phyloP scores from a whole-genome alignment of 2,329 filamentous ascomycete species.

The Xylaria arbuscula region DNA sequence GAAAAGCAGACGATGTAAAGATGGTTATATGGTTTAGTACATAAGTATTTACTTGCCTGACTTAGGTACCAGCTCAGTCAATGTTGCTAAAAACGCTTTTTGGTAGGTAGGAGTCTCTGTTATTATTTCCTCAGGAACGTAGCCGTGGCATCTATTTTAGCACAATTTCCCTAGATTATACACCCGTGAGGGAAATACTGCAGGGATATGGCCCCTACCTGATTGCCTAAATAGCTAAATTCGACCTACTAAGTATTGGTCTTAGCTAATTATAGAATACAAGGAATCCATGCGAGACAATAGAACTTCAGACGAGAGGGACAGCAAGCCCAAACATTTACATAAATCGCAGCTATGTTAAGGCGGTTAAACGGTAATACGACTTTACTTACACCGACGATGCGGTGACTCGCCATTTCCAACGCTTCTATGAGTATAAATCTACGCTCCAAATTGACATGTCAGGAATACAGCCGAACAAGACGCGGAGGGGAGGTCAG shows the following conservation, averaged over 20 bases:
- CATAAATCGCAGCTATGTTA: constrained; percentile 3
- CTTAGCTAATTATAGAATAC: constrained; percentile 1
- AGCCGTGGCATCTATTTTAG: not conserved
- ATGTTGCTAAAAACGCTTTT: not conserved
- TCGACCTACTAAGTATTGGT: not conserved
- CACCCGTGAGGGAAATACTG: not conserved
- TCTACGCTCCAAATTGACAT: not conserved
- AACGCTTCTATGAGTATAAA: not conserved
- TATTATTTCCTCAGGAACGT: not conserved
- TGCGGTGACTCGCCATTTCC: not conserved
- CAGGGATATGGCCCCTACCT: not conserved
- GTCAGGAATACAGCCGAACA: not conserved
- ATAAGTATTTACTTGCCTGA: not conserved
- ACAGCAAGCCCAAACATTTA: not conserved
- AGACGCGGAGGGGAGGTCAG: constrained; percentile 15
- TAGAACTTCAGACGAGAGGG: not conserved
- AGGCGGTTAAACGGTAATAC: not conserved
- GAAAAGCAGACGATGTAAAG: not conserved
- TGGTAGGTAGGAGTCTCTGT: not conserved
- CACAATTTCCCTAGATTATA: not conserved
- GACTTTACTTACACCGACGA: not conserved
- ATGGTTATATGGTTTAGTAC: not conserved
- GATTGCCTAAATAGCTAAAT: not conserved
- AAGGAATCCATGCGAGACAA: not conserved
- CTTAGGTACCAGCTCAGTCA: not conserved